These are phyloP conservation scores for Helotiales sp. DNA, from an alignment of 2,329 filamentous ascomycete species.

Conservation along the genomic window DNA sequence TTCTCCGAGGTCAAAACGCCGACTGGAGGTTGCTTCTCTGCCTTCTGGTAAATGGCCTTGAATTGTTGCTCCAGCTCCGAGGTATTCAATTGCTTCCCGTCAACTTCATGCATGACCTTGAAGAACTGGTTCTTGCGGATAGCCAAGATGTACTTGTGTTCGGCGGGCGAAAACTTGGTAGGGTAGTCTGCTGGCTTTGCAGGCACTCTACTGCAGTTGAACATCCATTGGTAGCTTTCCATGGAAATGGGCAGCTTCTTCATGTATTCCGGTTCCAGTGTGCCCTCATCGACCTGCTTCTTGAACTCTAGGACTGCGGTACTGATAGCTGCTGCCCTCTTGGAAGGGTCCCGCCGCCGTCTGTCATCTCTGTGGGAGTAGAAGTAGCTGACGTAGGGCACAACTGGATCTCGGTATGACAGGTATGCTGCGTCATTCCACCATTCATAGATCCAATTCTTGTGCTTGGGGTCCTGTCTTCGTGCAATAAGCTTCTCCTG, in stretches of 20 bases:
- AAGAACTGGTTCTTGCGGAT: constrained; percentile 97
- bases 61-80: constrained; percentile 91
- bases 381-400: constrained; percentile 99
- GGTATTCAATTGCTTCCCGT: constrained; percentile 83
- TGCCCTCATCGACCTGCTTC: constrained; percentile 79
- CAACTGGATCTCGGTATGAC: constrained; percentile 88
- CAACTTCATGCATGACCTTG: constrained; percentile 81
- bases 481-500: constrained; percentile 85
- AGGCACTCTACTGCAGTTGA: constrained; percentile 87
- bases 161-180: constrained; percentile 71
- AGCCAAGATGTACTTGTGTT: constrained; percentile 85
- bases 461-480: constrained; percentile 74
- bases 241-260: constrained; percentile 96
- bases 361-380: constrained; percentile 97
- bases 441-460: constrained; percentile 98
- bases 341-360: constrained; percentile 80
- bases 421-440: constrained; percentile 97
- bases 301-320: constrained; percentile 91
- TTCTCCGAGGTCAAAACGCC: constrained; percentile 89
- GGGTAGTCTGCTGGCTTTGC: constrained; percentile 80
- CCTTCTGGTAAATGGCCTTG: constrained; percentile 76
- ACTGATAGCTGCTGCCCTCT: constrained; percentile 88
- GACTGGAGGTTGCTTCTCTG: constrained; percentile 70
- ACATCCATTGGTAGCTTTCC: constrained; percentile 99
- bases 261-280: constrained; percentile 97